Evolutionary conservation across 345 rosid genomes (phyloP), one percentile per base, ranked within the genome.

Genomic region (Microthlaspi erraticum): DNA sequence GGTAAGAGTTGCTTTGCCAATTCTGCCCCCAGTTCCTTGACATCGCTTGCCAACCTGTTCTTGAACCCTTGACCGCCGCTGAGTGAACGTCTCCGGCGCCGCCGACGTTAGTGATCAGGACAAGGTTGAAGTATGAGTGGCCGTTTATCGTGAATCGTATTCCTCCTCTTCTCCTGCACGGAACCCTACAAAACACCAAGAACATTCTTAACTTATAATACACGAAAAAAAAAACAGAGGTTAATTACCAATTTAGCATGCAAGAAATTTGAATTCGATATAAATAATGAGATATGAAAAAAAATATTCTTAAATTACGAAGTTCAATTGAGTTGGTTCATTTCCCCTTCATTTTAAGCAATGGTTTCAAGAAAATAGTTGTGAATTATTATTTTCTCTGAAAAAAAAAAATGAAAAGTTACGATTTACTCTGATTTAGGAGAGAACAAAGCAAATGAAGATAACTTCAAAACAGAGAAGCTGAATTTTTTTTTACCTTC

Each of bases 21-120:
- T 86, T 86, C 49, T 86, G 88, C 0, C 85, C 90, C 86, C 88
- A 86, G 72, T 84, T 86, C 10, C 86, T 75, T 31, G 86, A 82
- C 86, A 86, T 79, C 3, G 74, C 62, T 70, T 79, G 81, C 88
- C 91, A 86, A 10, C 81, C 71, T 11, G 80, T 86, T 70, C 78
- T 78, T 4, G 84, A 79, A 31, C 91, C 91, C 66, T 83, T 86
- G 61, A 86, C 68, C 11, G 79, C 78, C 17, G 80, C 85, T 4
- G 79, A 56, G 49, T 66, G 79, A 10, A 84, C 80, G 9, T 86
- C 87, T 7, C 91, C 85, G 34, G 83, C 87, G 7, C 87, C 88
- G 9, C 86, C 91, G 6, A 83, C 88, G 61, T 86, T 86, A 7
- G 88, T 84, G 49, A 86, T 78, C 2, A 86, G 75, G 4, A 84